Conservation (phyloP, 805 yeast genomes). For the Metschnikowia koreensis region DNA sequence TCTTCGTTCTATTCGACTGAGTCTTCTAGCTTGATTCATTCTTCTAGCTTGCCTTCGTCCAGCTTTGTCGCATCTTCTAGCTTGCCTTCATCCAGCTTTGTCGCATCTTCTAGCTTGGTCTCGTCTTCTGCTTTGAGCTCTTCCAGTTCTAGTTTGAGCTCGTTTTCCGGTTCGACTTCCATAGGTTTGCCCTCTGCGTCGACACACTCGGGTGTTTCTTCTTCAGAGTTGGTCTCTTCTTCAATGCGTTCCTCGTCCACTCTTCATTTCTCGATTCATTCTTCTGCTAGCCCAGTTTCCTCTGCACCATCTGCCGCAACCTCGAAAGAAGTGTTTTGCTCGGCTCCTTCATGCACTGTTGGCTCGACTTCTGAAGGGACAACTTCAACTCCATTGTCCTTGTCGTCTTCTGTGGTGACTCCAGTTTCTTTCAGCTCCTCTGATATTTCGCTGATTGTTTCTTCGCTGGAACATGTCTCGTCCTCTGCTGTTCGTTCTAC, state of each 20-base stretch:
- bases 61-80: neutral
- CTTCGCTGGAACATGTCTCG: neutral
- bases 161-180: neutral
- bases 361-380: neutral
- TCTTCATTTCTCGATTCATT: neutral
- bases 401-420: neutral
- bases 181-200: too few species aligned
- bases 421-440: neutral
- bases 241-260: neutral
- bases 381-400: neutral
- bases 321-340: neutral
- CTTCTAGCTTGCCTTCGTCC: too few species aligned
- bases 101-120: neutral
- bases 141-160: neutral
- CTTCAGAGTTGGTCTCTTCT: neutral
- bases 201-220: too few species aligned
- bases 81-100: neutral
- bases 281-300: neutral
- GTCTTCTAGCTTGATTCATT: neutral
- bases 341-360: neutral
- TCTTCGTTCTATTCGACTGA: neutral
- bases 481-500: too few species aligned
- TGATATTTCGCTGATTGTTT: neutral
- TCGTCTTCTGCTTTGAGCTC: neutral
- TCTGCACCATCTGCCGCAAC: neutral